phyloP scores from a whole-genome alignment of 495 filamentous ascomycete species.

The Parmelia sp. region DNA sequence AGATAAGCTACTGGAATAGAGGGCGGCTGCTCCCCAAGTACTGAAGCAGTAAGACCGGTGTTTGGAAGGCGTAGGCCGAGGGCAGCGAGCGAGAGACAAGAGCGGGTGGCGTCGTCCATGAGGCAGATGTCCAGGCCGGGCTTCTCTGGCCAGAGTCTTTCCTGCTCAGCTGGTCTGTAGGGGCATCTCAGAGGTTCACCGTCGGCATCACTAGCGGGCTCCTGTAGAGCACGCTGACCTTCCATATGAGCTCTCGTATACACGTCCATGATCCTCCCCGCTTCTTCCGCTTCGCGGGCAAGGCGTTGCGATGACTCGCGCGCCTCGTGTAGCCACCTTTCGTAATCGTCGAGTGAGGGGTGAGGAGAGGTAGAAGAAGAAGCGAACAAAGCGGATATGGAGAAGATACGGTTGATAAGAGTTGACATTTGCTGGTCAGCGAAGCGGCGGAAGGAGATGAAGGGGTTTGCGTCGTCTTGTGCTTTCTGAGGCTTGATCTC shows the following conservation, averaged over 20 bases:
- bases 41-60: neutral
- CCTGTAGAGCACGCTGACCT: neutral
- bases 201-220: neutral
- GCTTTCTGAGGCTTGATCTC: neutral
- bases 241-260: slow-evolving; percentile 13
- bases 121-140: slow-evolving; percentile 1
- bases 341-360: slow-evolving; percentile 12
- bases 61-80: neutral
- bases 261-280: slow-evolving; percentile 15
- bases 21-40: slow-evolving; percentile 4
- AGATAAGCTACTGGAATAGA: slow-evolving; percentile 37
- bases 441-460: slow-evolving; percentile 54
- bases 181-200: slow-evolving; percentile 11
- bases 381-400: slow-evolving; percentile 37
- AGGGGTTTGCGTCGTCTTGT: slow-evolving; percentile 43
- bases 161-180: slow-evolving; percentile 17
- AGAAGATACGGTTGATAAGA: slow-evolving; percentile 47
- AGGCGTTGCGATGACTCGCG: slow-evolving; percentile 7
- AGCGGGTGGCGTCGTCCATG: neutral
- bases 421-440: slow-evolving; percentile 54
- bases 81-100: neutral
- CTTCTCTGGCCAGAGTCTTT: neutral
- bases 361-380: slow-evolving; percentile 26
- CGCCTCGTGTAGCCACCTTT: slow-evolving; percentile 18
- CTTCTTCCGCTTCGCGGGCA: slow-evolving; percentile 14